phyloP scores from a whole-genome alignment of 805 yeast genomes.

The Saccharomycopsis sp. region DNA sequence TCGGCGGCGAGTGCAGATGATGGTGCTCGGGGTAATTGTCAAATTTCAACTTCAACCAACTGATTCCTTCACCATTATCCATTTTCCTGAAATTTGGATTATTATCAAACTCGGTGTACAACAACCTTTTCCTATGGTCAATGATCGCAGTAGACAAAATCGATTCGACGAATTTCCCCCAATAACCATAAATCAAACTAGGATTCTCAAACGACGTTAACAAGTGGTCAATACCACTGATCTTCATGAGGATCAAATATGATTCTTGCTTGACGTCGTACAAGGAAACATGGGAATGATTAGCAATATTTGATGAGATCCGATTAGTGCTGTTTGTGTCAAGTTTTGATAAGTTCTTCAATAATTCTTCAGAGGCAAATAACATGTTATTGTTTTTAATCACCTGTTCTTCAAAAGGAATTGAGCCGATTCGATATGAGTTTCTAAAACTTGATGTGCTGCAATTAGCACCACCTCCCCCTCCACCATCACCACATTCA shows the following conservation, averaged over 20 bases:
- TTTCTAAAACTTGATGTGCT: constrained; percentile 15
- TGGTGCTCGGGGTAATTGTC: neutral
- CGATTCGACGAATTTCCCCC: constrained; percentile 18
- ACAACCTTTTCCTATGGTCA: constrained; percentile 15
- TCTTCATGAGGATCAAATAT: constrained; percentile 21
- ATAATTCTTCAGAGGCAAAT: constrained; percentile 55
- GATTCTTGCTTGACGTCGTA: constrained; percentile 19
- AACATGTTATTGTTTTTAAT: constrained; percentile 38
- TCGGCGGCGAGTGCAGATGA: constrained; percentile 21
- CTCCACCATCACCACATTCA: too few relatives aligned
- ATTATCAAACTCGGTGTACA: constrained; percentile 6
- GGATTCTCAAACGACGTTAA: constrained; percentile 24
- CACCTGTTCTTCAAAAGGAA: constrained; percentile 31
- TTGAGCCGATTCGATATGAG: constrained; percentile 27
- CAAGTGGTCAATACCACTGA: constrained; percentile 23
- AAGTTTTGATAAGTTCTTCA: constrained; percentile 32
- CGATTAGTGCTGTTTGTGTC: constrained; percentile 24
- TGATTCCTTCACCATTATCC: constrained; percentile 17
- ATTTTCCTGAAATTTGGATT: constrained; percentile 14
- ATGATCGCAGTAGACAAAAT: constrained; percentile 10
- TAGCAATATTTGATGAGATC: constrained; percentile 22
- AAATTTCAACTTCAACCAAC: constrained; percentile 12
- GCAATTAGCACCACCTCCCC: constrained; percentile 9
- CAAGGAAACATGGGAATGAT: constrained; percentile 14
- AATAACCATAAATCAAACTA: constrained; percentile 19